Conservation (phyloP, 306 rosid genomes). For the Lotus japonicus region DNA sequence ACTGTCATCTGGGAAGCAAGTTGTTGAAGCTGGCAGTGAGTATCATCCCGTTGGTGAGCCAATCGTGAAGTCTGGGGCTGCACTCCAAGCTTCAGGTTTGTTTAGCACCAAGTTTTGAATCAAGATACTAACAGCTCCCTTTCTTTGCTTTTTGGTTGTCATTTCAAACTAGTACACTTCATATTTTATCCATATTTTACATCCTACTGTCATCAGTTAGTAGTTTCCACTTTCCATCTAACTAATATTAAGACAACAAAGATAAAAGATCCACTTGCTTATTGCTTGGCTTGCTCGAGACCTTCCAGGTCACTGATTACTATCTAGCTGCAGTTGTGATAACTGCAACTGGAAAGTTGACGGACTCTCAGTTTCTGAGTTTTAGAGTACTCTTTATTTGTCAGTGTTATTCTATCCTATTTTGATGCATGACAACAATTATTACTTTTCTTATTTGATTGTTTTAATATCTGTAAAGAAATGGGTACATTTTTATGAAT, state of each 20-base stretch:
- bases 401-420: neutral
- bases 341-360: neutral
- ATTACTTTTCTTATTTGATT: neutral
- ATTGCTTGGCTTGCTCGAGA: neutral
- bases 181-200: neutral
- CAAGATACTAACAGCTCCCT: neutral
- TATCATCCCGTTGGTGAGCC: conserved; percentile 71
- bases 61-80: conserved; percentile 58
- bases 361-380: neutral
- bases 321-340: neutral
- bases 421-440: neutral
- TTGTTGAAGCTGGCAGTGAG: conserved; percentile 32
- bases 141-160: neutral
- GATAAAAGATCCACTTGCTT: neutral
- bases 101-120: neutral
- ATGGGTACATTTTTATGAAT: neutral
- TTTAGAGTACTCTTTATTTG: neutral
- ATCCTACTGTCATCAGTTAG: neutral
- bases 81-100: conserved; percentile 81
- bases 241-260: neutral
- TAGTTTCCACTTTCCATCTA: no score
- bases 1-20: conserved; percentile 61
- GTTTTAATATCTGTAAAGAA: neutral
- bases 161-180: neutral
- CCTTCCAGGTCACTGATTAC: neutral